Base-by-base conservation (phyloP, 129 eudicot species). In the Oenanthe sinensis region DNA sequence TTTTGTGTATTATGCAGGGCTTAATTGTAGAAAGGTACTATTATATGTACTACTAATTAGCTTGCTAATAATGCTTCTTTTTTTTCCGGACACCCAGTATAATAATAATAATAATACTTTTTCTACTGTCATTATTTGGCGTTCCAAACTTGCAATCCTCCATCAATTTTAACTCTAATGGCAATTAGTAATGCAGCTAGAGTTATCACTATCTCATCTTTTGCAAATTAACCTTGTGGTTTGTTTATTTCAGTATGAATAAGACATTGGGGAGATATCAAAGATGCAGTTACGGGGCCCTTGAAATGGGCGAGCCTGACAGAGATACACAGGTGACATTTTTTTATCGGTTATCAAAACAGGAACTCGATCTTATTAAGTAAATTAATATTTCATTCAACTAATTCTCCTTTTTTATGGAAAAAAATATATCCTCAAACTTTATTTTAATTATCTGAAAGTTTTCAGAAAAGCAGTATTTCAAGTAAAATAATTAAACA, bases 221-320 rank as follows among this genome's bases (percentile, higher is more conserved):
- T 33, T 65, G 36, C 71, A 65, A 63, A 24, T 28, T 24, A 13
- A 26, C 16, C 6, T 28, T 13, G 42, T 9, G 72, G 43, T 67
- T 67, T 67, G 72, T 30, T 67, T 0, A 30, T 37, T 71, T 6
- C 74, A 87, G 91, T 75, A 87, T 87, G 79, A 52, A 77, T 78
- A 83, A 83, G 81, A 87, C 88, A 30, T 70, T 87, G 77, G 91
- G 78, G 60, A 85, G 85, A 80, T 87, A 85, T 62, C 88, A 87
- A 15, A 85, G 88, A 83, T 85, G 85, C 84, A 87, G 84, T 74
- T 85, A 85, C 77, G 91, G 83, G 33, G 77, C 85, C 75, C 77
- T 78, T 75, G 87, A 85, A 80, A 72, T 70, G 2, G 80, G 71
- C 80, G 85, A 81, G 45, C 63, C 69, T 60, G 82, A 82, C 80